phyloP scores from a whole-genome alignment of 345 rosid species.

The Luvunga scandens region DNA sequence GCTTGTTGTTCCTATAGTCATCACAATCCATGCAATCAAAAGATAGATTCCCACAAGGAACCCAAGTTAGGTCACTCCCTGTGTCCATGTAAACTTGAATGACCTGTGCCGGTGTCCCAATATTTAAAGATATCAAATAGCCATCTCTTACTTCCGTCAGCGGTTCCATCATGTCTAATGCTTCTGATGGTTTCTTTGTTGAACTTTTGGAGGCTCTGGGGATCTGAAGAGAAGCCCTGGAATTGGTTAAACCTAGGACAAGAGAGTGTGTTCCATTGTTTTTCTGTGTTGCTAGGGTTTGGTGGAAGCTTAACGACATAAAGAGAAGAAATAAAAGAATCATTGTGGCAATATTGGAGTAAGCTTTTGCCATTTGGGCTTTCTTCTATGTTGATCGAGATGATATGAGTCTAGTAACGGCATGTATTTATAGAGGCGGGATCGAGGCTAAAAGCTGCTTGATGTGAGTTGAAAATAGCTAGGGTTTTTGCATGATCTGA shows the following conservation, averaged over 20 bases:
- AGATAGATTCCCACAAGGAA: constrained; percentile 73
- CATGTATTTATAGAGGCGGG: constrained; percentile 22
- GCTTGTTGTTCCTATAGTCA: constrained; percentile 47
- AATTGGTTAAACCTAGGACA: constrained; percentile 51
- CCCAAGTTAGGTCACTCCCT: constrained; percentile 93
- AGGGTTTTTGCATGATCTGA: neutral
- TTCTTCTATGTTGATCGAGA: neutral
- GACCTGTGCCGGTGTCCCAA: constrained; percentile 78
- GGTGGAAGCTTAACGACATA: constrained; percentile 14
- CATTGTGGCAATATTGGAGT: neutral
- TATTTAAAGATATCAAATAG: constrained; percentile 56
- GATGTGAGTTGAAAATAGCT: neutral
- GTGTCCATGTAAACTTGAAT: constrained; percentile 83
- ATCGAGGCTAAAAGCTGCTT: neutral
- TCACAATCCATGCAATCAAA: constrained; percentile 76
- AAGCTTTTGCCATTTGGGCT: constrained; percentile 18
- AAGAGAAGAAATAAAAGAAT: constrained; percentile 28
- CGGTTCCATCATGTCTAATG: constrained; percentile 45
- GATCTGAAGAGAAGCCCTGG: constrained; percentile 36
- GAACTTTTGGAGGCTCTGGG: constrained; percentile 28
- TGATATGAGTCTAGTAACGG: neutral
- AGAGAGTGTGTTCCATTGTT: constrained; percentile 28
- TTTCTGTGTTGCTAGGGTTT: constrained; percentile 33
- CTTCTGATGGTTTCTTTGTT: constrained; percentile 26
- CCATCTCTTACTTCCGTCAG: constrained; percentile 74